Base-by-base conservation (phyloP, 2,329 filamentous ascomycete genomes). In the Colletotrichum sp. region DNA sequence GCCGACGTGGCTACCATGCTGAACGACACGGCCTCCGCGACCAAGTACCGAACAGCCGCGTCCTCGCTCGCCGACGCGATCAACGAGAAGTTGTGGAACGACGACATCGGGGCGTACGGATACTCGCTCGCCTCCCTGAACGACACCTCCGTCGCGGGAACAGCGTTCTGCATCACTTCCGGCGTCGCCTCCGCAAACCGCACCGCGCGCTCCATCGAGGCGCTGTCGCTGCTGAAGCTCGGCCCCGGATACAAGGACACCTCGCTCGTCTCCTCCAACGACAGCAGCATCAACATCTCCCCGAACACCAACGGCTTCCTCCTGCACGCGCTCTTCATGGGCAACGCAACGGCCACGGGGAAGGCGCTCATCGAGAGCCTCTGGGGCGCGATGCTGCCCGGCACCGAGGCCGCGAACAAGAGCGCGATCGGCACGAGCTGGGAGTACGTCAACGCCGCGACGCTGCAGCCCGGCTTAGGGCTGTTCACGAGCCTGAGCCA, bases 301-400 rank as follows among this genome's bases (percentile, higher is more conserved):
- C 87, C 89, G 13, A 89, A 88, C 78, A 89, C 86, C 28, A 85
- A 83, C 14, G 85, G 86, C 3, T 87, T 88, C 76, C 79, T 88
- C 3, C 82, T 89, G 6, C 79, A 83, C 55, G 83, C 85, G 0
- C 78, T 87, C 0, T 81, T 85, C 65, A 68, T 78, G 28, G 80
- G 81, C 0, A 81, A 79, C 65, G 79, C 77, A 16, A 81, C 78
- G 6, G 77, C 79, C 4, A 74, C 80, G 0, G 81, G 78, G 4
- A 79, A 76, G 4, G 78, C 82, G 26, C 80, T 88, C 2, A 80
- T 88, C 0, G 79, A 83, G 30, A 80, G 79, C 8, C 80, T 87
- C 14, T 88, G 87, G 87, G 80, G 81, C 4, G 81, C 82, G 5
- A 88, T 89, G 87, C 76, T 87, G 0, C 80, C 77, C 6, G 80